These are phyloP conservation scores for Ustilago cynodontis DNA, from an alignment of 1,284 basidiomycete genomes.

Conservation along the genomic window DNA sequence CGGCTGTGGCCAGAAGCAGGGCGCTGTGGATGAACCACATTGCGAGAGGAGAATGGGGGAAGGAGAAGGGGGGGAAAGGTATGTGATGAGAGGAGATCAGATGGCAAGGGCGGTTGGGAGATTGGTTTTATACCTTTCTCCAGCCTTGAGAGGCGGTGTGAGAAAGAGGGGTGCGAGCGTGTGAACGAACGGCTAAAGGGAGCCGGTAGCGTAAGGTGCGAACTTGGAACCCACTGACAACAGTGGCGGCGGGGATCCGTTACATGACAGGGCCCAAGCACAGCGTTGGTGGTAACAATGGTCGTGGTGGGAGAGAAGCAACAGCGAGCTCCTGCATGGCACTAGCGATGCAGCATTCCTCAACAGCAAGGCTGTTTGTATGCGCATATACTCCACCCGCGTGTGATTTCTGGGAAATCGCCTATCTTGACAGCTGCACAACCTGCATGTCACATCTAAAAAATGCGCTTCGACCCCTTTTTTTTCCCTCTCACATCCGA, in stretches of 20 bases:
- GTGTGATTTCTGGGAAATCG: neutral
- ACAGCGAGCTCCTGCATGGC: neutral
- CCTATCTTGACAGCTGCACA: constrained; percentile 3
- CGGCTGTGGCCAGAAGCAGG: constrained; percentile 17
- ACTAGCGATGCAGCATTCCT: constrained; percentile 1
- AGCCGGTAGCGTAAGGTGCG: no score
- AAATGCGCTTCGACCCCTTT: neutral
- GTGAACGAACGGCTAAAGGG: neutral
- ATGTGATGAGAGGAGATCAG: neutral
- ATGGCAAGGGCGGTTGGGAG: neutral
- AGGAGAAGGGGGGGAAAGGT: neutral
- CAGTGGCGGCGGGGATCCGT: neutral
- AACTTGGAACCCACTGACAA: neutral
- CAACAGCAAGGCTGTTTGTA: neutral
- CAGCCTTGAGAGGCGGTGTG: neutral
- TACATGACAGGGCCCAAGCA: neutral
- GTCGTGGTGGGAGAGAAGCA: no score
- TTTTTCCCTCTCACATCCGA: neutral
- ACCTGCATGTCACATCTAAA: constrained; percentile 1
- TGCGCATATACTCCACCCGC: neutral
- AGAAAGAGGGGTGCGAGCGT: neutral
- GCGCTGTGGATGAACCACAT: constrained; percentile 26
- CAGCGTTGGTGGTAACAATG: neutral
- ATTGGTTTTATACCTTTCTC: neutral
- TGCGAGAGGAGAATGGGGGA: neutral